Conservation (phyloP, 164 flowering plant genomes). For the Umbellularia californica region DNA sequence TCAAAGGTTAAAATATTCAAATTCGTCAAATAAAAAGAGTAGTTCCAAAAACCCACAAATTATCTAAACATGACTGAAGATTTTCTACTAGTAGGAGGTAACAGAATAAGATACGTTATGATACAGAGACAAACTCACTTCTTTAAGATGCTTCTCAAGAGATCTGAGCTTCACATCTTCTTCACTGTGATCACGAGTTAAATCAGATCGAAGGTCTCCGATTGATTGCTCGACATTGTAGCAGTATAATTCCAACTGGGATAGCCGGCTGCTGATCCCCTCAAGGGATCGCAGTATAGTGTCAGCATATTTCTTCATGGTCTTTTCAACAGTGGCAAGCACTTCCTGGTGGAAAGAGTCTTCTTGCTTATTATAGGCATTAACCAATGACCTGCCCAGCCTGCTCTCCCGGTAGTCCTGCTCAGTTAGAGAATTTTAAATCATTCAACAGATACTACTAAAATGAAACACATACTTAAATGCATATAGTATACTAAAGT, state of each 20-base stretch:
- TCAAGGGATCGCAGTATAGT: slow-evolving; percentile 86
- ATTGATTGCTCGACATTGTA: slow-evolving; percentile 86
- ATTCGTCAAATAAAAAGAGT: no score
- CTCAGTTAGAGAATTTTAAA: neutral
- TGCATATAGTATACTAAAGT: no score
- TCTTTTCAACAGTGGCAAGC: slow-evolving; percentile 59
- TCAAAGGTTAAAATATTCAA: no score
- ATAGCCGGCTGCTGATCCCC: slow-evolving; percentile 86
- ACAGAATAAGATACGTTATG: no score
- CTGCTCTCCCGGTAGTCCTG: slow-evolving; percentile 81
- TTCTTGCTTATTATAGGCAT: slow-evolving; percentile 59
- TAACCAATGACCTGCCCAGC: slow-evolving; percentile 44
- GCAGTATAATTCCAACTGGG: slow-evolving; percentile 86
- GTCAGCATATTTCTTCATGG: slow-evolving; percentile 83
- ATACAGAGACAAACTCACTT: slow-evolving; percentile 38
- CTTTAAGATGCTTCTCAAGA: slow-evolving; percentile 90
- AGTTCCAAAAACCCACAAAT: no score
- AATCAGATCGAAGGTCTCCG: slow-evolving; percentile 84
- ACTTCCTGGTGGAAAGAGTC: slow-evolving; percentile 58
- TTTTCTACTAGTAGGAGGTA: no score
- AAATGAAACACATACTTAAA: no score
- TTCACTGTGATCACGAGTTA: slow-evolving; percentile 67
- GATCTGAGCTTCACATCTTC: slow-evolving; percentile 71
- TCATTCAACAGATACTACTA: neutral
- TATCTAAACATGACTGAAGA: no score